Conservation (phyloP, 306 rosid species). For the Cyamopsis tetragonoloba region DNA sequence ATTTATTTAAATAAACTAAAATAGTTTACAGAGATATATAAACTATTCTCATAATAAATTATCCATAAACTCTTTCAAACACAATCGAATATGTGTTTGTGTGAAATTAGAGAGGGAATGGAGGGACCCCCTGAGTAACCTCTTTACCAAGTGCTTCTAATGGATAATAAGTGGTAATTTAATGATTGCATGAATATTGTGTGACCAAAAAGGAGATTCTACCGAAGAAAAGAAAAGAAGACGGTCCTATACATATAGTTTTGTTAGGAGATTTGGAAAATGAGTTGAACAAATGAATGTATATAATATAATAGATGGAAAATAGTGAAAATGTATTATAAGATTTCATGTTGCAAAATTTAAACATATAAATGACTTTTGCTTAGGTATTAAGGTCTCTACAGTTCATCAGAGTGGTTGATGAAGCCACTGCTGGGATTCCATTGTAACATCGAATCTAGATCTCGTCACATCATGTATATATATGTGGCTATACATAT, state of each 20-base stretch:
- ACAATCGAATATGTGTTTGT: no score
- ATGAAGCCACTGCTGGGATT: background rate
- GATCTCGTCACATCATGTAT: background rate
- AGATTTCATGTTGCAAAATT: background rate
- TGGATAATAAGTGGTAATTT: background rate
- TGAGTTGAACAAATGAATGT: no score
- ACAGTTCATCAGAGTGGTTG: background rate
- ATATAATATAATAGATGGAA: background rate
- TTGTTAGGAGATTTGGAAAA: background rate
- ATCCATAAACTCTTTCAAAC: no score
- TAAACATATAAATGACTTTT: constrained; percentile 2
- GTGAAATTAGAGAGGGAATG: background rate
- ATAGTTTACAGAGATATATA: no score
- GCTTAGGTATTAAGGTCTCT: constrained; percentile 7
- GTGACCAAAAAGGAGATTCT: constrained; percentile 7
- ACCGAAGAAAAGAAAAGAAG: background rate
- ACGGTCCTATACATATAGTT: background rate
- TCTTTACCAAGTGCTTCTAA: constrained; percentile 4
- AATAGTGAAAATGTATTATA: background rate
- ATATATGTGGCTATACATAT: no score
- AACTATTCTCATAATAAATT: no score
- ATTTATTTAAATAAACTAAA: no score
- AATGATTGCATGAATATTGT: background rate
- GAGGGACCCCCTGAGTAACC: constrained; percentile 7
- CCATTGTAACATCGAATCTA: background rate